phyloP scores from a whole-genome alignment of 345 rosid species.

The Salix koriyanagi region DNA sequence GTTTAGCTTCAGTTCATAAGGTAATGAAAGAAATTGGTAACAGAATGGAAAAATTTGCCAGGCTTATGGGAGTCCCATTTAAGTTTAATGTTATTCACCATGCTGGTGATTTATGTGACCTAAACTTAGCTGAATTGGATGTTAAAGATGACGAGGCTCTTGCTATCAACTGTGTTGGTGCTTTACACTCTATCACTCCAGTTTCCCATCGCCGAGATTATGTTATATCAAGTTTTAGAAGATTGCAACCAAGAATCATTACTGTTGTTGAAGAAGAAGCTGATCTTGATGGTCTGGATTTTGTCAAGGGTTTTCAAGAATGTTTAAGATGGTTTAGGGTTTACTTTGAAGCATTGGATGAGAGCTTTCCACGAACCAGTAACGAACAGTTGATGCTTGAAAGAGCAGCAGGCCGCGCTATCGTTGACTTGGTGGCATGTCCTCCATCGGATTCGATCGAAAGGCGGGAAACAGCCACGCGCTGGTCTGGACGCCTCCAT shows the following conservation, averaged over 20 bases:
- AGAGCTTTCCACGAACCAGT: constrained; percentile 71
- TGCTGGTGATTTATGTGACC: constrained; percentile 59
- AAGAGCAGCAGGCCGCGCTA: constrained; percentile 65
- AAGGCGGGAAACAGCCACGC: constrained; percentile 66
- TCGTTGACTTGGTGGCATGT: constrained; percentile 81
- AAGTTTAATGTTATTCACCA: constrained; percentile 81
- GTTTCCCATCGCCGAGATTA: constrained; percentile 54
- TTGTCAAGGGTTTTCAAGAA: constrained; percentile 65
- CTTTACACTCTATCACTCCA: constrained; percentile 55
- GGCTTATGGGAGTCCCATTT: constrained; percentile 97
- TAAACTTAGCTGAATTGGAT: constrained; percentile 50
- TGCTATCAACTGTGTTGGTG: constrained; percentile 66
- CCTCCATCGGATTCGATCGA: constrained; percentile 58
- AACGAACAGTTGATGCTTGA: constrained; percentile 85
- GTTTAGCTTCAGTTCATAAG: constrained; percentile 42
- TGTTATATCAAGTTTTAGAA: constrained; percentile 53
- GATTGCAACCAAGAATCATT: constrained; percentile 64
- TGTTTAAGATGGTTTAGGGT: constrained; percentile 88
- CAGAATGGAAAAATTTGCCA: constrained; percentile 90
- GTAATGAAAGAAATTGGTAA: constrained; percentile 89
- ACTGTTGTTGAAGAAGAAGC: constrained; percentile 93
- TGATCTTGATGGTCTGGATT: constrained; percentile 68
- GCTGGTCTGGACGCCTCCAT: constrained; percentile 68
- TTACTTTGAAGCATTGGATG: constrained; percentile 76
- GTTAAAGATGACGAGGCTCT: constrained; percentile 68